Evolutionary conservation across 1,284 basidiomycete species (phyloP).

Genomic region (Sporisorium exsertum): DNA sequence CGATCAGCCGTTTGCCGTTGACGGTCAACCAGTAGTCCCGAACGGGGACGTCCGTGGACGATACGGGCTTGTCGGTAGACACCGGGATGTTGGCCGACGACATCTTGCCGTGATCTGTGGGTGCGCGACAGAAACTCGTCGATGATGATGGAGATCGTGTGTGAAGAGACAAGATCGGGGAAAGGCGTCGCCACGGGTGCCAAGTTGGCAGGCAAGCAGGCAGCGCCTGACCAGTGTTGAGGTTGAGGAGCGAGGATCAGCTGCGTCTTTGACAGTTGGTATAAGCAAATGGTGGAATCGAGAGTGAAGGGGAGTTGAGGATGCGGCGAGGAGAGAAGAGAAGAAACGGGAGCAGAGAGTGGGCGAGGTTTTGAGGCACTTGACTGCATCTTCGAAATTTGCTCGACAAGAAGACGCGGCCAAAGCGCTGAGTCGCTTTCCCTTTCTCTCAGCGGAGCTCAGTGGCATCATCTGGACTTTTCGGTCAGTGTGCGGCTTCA

Average conservation of each 20-base stretch:
- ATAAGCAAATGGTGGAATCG: not conserved
- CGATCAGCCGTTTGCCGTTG: not conserved
- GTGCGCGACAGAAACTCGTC: not conserved
- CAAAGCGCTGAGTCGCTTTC: not conserved
- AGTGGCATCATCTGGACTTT: not conserved
- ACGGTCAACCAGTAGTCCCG: not conserved
- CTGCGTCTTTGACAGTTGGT: too few species aligned
- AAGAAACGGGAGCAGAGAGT: not conserved
- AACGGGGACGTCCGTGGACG: not conserved
- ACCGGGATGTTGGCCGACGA: not conserved
- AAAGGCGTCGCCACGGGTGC: constrained; percentile 1
- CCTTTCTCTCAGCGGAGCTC: not conserved
- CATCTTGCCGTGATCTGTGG: not conserved
- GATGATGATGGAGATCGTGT: not conserved
- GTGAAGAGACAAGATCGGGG: not conserved
- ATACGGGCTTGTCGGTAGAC: not conserved
- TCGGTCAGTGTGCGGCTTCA: not conserved
- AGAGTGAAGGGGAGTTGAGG: not conserved
- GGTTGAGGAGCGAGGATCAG: not conserved
- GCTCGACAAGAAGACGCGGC: not conserved
- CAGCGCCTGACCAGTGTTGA: not conserved
- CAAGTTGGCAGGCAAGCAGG: not conserved
- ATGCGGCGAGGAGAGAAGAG: not conserved
- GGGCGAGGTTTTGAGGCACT: not conserved
- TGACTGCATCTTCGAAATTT: not conserved